A percentile compares a stretch with the other conserved stretches of the same genome.
These are phyloP conservation scores for Dimargaris cristalligena DNA, from an alignment of 192 early-diverging fungal species.

Conservation along the genomic window DNA sequence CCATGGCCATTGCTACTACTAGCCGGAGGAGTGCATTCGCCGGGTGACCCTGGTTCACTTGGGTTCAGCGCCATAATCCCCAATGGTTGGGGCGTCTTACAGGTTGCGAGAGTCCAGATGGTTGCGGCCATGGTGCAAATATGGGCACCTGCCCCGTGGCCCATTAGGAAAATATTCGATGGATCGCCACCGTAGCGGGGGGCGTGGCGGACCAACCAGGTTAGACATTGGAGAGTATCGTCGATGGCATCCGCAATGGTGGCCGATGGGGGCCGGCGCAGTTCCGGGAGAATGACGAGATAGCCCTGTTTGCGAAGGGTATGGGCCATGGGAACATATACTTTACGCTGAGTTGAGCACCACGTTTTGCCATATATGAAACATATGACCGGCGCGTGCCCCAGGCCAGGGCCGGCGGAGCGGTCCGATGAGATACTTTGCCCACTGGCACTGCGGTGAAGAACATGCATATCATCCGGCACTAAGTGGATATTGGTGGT, in stretches of 20 bases:
- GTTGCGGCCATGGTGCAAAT: not conserved
- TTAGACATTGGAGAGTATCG: not conserved
- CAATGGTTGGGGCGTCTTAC: not conserved
- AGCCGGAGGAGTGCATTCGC: not conserved
- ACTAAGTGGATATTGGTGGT: not conserved
- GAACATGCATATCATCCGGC: not conserved
- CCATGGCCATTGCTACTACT: not conserved
- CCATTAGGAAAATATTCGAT: not conserved
- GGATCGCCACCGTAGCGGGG: not conserved
- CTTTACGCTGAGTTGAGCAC: constrained; percentile 1
- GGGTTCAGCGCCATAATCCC: not conserved
- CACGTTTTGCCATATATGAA: constrained; percentile 6
- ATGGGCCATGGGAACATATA: constrained; percentile 5
- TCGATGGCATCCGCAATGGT: not conserved
- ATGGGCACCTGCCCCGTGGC: constrained; percentile 5
- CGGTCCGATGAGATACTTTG: not conserved
- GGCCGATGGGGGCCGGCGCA: not conserved
- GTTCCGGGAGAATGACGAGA: not conserved
- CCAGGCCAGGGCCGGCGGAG: constrained; percentile 1
- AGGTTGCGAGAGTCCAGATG: not conserved
- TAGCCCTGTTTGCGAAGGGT: constrained; percentile 4
- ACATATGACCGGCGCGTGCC: not conserved
- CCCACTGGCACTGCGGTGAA: too few species aligned
- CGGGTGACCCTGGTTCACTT: not conserved
- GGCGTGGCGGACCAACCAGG: not conserved